Base-by-base conservation (phyloP, 1,139 yeast genomes). In the Geotrichum restrictum region DNA sequence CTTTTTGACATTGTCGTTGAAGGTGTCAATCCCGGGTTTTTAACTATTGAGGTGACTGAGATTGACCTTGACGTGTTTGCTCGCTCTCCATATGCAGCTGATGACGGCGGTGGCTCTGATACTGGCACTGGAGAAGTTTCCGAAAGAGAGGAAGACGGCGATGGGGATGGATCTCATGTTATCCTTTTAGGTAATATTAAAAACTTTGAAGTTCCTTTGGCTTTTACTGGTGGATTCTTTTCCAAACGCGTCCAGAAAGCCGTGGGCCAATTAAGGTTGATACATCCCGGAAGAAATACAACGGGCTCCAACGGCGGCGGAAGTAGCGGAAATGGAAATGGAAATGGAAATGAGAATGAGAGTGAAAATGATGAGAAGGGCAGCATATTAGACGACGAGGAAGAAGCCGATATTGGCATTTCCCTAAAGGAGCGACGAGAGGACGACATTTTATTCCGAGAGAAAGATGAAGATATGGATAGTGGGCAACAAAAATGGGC, bases 21-120 rank as follows among this genome's bases (percentile, higher is more conserved):
- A 57, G 95, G 95, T 0, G 79, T 83, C 60, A 93, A 93, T 66
- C 97, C 97, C 0, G 96, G 97, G 0, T 79, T 88, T 73, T 76
- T 85, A 61, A 77, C 87, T 1, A 81, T 89, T 3, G 74, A 75
- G 7, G 74, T 91, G 2, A 74, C 75, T 44, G 80, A 82, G 8
- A 83, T 85, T 7, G 94, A 88, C 60, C 68, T 91, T 45, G 97
- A 89, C 65, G 75, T 91, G 3, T 91, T 91, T 73, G 98, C 96
- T 0, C 84, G 85, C 61, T 81, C 93, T 51, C 79, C 83, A 4
- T 81, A 79, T 62, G 69, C 73, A 27, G 61, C 61, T 32, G 65
- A 65, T 29, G 64, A 56, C 43, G 27, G 3, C 13, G 42, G 27
- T 8, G 22, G 31, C 7, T n/a, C n/a, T 13, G 31, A 3, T 13